Conservation (phyloP, 2,329 filamentous ascomycete genomes). For the Colletotrichum melonis region DNA sequence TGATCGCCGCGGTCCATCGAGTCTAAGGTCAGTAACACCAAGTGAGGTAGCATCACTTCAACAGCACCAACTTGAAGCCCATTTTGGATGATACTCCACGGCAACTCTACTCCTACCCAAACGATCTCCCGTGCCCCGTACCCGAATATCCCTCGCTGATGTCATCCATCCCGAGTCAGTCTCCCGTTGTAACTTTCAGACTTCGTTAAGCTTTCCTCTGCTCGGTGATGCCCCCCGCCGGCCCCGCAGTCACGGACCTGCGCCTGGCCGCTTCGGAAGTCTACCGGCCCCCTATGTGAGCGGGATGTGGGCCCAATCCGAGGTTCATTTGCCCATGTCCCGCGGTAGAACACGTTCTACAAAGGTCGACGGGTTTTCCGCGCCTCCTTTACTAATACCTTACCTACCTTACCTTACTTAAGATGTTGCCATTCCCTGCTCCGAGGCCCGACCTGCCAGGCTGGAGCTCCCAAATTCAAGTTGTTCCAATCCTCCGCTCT, state of each 20-base stretch:
- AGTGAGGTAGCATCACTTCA: not conserved
- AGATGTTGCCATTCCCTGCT: too few relatives aligned
- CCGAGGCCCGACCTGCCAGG: too few relatives aligned
- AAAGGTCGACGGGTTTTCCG: not conserved
- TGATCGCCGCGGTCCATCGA: too few relatives aligned
- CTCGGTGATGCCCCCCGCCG: not conserved
- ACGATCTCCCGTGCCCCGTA: not conserved
- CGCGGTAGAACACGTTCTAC: not conserved
- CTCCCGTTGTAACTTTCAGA: not conserved
- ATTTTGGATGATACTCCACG: not conserved
- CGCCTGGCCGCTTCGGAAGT: not conserved
- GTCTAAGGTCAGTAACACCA: too few relatives aligned
- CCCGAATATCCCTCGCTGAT: not conserved
- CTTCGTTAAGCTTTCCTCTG: not conserved
- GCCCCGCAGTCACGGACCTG: not conserved
- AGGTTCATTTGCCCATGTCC: not conserved
- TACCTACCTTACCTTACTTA: too few relatives aligned
- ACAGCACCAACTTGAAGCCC: not conserved
- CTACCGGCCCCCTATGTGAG: not conserved
- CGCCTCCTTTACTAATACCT: too few relatives aligned
- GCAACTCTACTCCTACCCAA: not conserved
- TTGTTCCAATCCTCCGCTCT: too few relatives aligned
- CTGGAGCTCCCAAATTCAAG: too few relatives aligned
- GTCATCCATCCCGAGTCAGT: slow-evolving; percentile 14
- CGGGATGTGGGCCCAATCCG: not conserved